Evolutionary conservation across 177 flowering plant genomes (phyloP), one percentile per base, ranked within the genome.

Genomic region (Vitis hybrid): DNA sequence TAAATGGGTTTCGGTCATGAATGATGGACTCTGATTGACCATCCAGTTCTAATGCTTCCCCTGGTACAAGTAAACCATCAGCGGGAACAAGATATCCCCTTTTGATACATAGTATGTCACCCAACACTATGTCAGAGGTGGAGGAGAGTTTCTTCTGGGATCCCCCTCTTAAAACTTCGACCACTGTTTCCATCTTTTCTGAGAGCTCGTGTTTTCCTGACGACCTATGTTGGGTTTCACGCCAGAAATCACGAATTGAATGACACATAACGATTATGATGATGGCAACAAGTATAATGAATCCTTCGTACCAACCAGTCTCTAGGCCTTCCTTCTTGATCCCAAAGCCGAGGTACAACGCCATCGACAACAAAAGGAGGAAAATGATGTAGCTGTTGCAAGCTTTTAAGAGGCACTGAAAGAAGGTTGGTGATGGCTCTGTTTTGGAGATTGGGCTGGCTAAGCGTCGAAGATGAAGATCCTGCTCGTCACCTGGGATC

Each of bases 51-150:
- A 70, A 18, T 32, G 17, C 12, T 14, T 66, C 61, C 24, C 59
- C 74, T 17, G 50, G 49, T 54, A 70, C 21, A 46, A 61, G 65
- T 51, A 75, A 51, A 14, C 76, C 80, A 62, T 77, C 80, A 15
- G 76, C 76, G 1, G 80, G 76, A 49, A 73, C 53, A 5, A 41
- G 64, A 61, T 35, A 32, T 2, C 71, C 76, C 10, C 49, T 69
- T 35, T 69, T 66, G 15, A 77, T 50, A 24, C 32, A 61, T 13
- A 73, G 73, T 8, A 77, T 21, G 53, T 76, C 79, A 7, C 79
- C 79, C n/a, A 67, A 54, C 8, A 69, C 73, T 8, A 73, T 46
- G 15, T 66, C 71, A 7, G 55, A 61, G 11, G 56, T 57, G 5
- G 27, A 21, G 76, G 51, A 50, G 27, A 69, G 53, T 11, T 66